phyloP scores from a whole-genome alignment of 345 rosid genomes.

The Theobroma cacao region DNA sequence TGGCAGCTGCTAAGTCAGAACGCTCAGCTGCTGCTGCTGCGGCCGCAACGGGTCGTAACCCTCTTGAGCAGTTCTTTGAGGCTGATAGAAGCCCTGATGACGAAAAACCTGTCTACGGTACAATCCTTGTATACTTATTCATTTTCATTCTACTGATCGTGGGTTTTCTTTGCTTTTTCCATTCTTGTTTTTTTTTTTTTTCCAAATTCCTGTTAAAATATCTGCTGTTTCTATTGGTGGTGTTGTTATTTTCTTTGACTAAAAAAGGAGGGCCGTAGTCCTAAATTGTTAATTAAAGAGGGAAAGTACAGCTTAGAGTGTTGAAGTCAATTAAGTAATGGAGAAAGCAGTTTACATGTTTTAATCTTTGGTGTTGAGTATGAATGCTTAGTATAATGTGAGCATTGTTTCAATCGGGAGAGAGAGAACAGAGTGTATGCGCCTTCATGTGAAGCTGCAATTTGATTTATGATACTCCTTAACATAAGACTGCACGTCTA shows the following conservation, averaged over 20 bases:
- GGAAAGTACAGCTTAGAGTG: neutral
- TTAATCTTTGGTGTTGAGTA: neutral
- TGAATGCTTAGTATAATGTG: neutral
- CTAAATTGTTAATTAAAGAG: neutral
- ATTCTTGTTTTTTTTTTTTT: neutral
- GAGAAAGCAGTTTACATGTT: neutral
- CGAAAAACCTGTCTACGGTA: conserved; percentile 76
- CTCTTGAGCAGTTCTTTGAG: conserved; percentile 87
- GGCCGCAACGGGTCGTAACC: conserved; percentile 48
- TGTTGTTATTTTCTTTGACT: neutral
- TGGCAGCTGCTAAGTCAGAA: conserved; percentile 65
- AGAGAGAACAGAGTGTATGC: neutral
- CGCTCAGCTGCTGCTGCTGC: conserved; percentile 45
- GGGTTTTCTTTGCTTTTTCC: neutral
- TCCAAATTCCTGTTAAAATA: neutral
- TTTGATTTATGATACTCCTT: neutral
- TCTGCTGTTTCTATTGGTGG: neutral
- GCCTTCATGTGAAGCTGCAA: neutral
- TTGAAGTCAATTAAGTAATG: neutral
- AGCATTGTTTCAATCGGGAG: neutral
- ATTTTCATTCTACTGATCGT: neutral
- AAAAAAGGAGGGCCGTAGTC: neutral
- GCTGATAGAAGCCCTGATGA: conserved; percentile 64
- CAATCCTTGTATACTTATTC: neutral
- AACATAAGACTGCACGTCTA: neutral